phyloP scores from a whole-genome alignment of 2,329 filamentous ascomycete genomes.

The Sporothrix phasma region DNA sequence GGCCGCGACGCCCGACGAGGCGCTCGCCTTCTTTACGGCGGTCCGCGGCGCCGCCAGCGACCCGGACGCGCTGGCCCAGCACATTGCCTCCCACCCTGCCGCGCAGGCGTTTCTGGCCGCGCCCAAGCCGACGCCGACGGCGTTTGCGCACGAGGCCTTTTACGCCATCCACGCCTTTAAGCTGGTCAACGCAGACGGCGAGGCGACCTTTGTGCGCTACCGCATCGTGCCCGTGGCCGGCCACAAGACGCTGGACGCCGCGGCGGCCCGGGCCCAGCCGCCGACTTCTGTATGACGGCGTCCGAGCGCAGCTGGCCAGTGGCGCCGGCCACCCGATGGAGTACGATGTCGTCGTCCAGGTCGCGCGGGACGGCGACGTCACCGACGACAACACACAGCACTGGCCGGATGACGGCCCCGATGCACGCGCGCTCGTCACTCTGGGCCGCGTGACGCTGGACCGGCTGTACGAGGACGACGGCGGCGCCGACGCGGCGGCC shows the following conservation, averaged over 20 bases:
- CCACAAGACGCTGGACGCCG: slow-evolving; percentile 29
- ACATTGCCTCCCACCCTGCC: slow-evolving; percentile 35
- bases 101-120: slow-evolving; percentile 38
- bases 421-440: slow-evolving; percentile 38
- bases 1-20: slow-evolving; percentile 40
- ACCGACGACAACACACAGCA: slow-evolving; percentile 25
- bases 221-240: slow-evolving; percentile 37
- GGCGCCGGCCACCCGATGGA: slow-evolving; percentile 24
- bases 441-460: slow-evolving; percentile 40
- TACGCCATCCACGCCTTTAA: slow-evolving; percentile 41
- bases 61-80: slow-evolving; percentile 30
- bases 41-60: slow-evolving; percentile 27
- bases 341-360: slow-evolving; percentile 41
- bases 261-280: slow-evolving; percentile 29
- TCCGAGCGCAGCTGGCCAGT: slow-evolving; percentile 28
- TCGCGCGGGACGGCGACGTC: slow-evolving; percentile 26
- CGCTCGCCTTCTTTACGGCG: slow-evolving; percentile 39
- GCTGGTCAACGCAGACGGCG: slow-evolving; percentile 31
- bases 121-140: slow-evolving; percentile 40
- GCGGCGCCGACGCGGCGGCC: slow-evolving; percentile 29
- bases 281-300: slow-evolving; percentile 41
- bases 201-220: slow-evolving; percentile 39
- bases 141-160: slow-evolving; percentile 39
- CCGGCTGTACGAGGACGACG: slow-evolving; percentile 27
- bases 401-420: slow-evolving; percentile 48